phyloP scores from a whole-genome alignment of 805 yeast species.

The Wickerhamomyces hampshirensis region DNA sequence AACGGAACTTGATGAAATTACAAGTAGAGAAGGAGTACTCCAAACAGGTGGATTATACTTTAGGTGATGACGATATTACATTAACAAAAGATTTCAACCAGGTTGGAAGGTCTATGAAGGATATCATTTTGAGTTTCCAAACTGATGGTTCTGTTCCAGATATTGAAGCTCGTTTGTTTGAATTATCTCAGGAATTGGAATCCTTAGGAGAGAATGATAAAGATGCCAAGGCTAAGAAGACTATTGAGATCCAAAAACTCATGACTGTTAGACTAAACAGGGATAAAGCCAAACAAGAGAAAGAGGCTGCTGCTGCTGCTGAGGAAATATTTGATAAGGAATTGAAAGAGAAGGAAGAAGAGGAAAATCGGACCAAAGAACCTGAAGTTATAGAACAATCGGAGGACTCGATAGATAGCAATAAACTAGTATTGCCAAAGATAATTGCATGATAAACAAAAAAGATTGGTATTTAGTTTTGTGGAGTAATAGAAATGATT shows the following conservation, averaged over 20 bases:
- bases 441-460: too few species aligned
- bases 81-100: constrained; percentile 10
- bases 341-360: background rate
- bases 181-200: background rate
- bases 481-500: too few species aligned
- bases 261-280: background rate
- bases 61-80: constrained; percentile 2
- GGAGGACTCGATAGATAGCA: too few species aligned
- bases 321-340: constrained; percentile 3
- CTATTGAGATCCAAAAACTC: background rate
- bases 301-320: constrained; percentile 2
- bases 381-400: too few species aligned
- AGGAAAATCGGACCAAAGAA: constrained; percentile 1
- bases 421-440: too few species aligned
- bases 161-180: constrained; percentile 1
- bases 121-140: constrained; percentile 6
- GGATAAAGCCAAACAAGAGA: constrained; percentile 1
- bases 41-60: constrained; percentile 10
- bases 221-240: background rate
- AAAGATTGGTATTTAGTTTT: too few species aligned
- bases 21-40: constrained; percentile 8
- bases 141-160: constrained; percentile 7
- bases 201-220: background rate
- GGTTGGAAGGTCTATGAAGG: constrained; percentile 8
- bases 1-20: constrained; percentile 2